phyloP scores from a whole-genome alignment of 768 basidiomycete genomes.

The Naganishia antarctica region DNA sequence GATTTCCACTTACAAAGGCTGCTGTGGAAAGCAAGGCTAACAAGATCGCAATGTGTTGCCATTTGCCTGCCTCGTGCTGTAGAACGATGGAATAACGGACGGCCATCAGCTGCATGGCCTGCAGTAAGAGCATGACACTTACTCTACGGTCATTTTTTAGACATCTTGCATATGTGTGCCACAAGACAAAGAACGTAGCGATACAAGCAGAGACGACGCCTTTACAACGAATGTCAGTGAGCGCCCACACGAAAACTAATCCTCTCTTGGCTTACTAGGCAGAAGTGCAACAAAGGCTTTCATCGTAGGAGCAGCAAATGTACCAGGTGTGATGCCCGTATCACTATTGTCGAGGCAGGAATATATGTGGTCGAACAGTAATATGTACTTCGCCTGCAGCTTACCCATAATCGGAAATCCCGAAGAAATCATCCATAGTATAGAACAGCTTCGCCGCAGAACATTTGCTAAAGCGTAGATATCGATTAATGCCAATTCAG shows the following conservation, averaged over 20 bases:
- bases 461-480: neutral
- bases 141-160: constrained; percentile 11
- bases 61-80: neutral
- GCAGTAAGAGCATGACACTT: neutral
- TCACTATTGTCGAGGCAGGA: neutral
- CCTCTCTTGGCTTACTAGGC: neutral
- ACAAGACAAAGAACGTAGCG: neutral
- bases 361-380: too few species aligned
- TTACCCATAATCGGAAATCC: neutral
- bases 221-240: neutral
- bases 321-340: neutral
- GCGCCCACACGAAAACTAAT: neutral
- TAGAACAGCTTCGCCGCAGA: constrained; percentile 17
- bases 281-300: constrained; percentile 4
- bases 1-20: constrained; percentile 15
- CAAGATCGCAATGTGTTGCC: constrained; percentile 4
- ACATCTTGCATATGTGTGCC: constrained; percentile 7
- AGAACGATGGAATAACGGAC: neutral
- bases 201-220: neutral
- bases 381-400: too few species aligned
- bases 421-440: constrained; percentile 17
- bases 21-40: constrained; percentile 6
- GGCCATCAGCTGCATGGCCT: too few species aligned
- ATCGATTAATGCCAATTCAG: too few species aligned
- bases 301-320: neutral